Base-by-base conservation (phyloP, 192 early-diverging fungal genomes). In the Rhizoclosmatium globosum region DNA sequence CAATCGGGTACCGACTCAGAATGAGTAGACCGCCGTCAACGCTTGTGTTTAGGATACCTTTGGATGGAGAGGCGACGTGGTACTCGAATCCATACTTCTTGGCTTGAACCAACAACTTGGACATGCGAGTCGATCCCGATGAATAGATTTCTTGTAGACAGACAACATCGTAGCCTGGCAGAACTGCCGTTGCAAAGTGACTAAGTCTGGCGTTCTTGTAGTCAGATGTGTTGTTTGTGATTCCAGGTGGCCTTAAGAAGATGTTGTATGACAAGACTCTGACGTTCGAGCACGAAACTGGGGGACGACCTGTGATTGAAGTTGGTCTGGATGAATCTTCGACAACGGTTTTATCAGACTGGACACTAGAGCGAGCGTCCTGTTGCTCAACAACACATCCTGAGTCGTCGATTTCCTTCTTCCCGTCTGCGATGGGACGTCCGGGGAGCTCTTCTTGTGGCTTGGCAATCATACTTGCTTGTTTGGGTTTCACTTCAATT, bases 131-230 rank as follows among this genome's bases (percentile, higher is more conserved):
- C 21, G 87, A 87, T 4, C 88, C 93, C 81, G 90, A 96, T 42
- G 92, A 91, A 85, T 93, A 96, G 74, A 93, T 89, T 76, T 96
- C 95, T 78, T 96, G 94, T 73, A 96, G 84, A 56, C 89, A 87
- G 41, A 96, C 88, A 19, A 96, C 83, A 81, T 95, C 93, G 82
- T 92, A 93, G n/a, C 89, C 74, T n/a, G 85, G 88, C 47, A 95
- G 83, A 31, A 94, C 81, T 65, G 87, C 76, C 42, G 89, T 83
- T 47, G 93, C 89, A 73, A 95, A 88, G 60, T 90, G 91, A 59
- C 83, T 90, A 67, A 95, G 82, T 23, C 95, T 89, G n/a, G 79
- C 87, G 66, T 93, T 90, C 77, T 96, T 96, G 88, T 92, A 92
- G 85, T 96, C 95, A 38, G 78, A 79, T n/a, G 57, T 58, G 69